A percentile compares a stretch with the other conserved stretches of the same genome.
phyloP scores from a whole-genome alignment of 2,329 filamentous ascomycete species.

The Colletotrichum sp. region DNA sequence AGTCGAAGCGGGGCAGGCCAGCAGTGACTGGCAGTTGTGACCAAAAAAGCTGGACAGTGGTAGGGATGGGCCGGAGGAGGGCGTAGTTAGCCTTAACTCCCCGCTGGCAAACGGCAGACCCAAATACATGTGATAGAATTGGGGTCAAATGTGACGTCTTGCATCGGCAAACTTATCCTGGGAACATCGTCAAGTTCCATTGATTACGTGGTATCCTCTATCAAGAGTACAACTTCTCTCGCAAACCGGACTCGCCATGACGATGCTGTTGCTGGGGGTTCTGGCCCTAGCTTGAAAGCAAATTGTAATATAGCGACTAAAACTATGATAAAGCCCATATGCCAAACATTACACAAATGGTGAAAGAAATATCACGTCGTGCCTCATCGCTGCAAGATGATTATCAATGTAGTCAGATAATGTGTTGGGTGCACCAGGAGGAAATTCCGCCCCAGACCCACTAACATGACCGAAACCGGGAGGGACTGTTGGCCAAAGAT shows the following conservation, averaged over 20 bases:
- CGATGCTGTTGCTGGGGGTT: neutral
- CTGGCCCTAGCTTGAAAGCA: neutral
- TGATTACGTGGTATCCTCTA: too few relatives aligned
- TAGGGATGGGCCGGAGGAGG: neutral
- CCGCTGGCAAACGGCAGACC: neutral
- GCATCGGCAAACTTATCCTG: too few relatives aligned
- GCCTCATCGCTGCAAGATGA: accelerated
- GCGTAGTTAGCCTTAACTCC: neutral
- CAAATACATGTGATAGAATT: neutral
- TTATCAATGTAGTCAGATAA: neutral
- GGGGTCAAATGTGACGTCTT: neutral
- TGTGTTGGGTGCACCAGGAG: neutral
- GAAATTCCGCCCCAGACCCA: neutral
- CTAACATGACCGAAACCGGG: neutral
- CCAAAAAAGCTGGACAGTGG: neutral
- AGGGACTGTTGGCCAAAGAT: neutral
- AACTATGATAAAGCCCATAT: neutral
- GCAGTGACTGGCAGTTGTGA: neutral
- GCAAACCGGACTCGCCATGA: neutral
- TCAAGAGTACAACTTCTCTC: neutral
- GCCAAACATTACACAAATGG: neutral
- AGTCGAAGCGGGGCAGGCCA: neutral
- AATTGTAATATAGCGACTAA: neutral
- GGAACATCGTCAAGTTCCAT: too few relatives aligned
- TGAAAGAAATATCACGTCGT: neutral